Percentiles rank a stretch among this genome's conserved stretches.
These are phyloP conservation scores for Aureoboletus auriporus DNA, from an alignment of 768 basidiomycete species.

Conservation along the genomic window DNA sequence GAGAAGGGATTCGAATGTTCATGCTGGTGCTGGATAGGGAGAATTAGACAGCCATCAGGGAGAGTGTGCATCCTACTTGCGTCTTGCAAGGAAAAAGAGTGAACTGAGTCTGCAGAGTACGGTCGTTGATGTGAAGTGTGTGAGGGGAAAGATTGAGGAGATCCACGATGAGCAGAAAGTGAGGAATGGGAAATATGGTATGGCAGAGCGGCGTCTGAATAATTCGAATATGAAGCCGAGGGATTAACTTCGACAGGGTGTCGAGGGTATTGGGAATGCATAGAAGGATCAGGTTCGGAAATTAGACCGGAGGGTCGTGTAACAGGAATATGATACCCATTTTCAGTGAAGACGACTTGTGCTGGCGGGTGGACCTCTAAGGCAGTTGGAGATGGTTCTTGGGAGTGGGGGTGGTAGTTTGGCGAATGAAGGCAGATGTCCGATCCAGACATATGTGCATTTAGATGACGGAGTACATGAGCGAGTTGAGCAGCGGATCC, in stretches of 20 bases:
- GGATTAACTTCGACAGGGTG: conserved; percentile 9
- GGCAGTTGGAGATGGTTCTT: conserved; percentile 27
- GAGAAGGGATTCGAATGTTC: neutral
- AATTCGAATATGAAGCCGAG: conserved; percentile 15
- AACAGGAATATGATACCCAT: conserved; percentile 22
- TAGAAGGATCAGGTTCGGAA: conserved; percentile 6
- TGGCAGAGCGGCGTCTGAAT: conserved; percentile 5
- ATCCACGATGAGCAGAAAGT: conserved; percentile 6
- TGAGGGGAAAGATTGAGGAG: conserved; percentile 8
- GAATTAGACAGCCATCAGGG: conserved; percentile 13
- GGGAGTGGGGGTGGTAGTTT: conserved; percentile 26
- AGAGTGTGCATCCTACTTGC: conserved; percentile 9
- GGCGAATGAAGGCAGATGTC: conserved; percentile 37
- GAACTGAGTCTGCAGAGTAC: conserved; percentile 19
- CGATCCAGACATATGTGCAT: conserved; percentile 26
- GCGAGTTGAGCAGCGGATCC: conserved; percentile 61
- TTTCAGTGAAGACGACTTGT: conserved; percentile 26
- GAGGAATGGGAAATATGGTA: conserved; percentile 12
- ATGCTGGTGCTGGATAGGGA: conserved; percentile 25
- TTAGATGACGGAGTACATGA: conserved; percentile 50
- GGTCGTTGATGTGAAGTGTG: conserved; percentile 10
- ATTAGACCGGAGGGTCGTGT: conserved; percentile 8
- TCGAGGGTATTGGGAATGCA: conserved; percentile 15
- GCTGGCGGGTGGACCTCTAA: conserved; percentile 41
- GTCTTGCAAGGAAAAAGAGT: conserved; percentile 14